phyloP scores from a whole-genome alignment of 148 eudicot species.

The Arbutus unedo region DNA sequence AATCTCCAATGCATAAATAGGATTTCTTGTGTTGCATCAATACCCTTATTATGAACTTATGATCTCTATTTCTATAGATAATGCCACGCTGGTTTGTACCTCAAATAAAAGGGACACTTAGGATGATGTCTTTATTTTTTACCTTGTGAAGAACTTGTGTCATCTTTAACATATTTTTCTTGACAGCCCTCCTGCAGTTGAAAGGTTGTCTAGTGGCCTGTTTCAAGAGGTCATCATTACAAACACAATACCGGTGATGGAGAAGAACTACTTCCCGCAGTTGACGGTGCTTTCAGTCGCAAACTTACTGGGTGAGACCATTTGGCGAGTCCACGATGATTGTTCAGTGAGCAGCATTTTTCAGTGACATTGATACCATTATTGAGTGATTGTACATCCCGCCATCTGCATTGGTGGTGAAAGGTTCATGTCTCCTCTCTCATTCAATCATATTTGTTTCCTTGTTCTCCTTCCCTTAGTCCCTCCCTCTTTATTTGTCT shows the following conservation, averaged over 20 bases:
- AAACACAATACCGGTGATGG: conserved; percentile 55
- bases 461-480: background rate
- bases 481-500: background rate
- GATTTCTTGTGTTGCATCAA: background rate
- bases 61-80: background rate
- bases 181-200: conserved; percentile 69
- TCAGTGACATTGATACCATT: conserved; percentile 28
- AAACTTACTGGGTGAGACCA: conserved; percentile 65
- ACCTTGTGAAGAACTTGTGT: background rate
- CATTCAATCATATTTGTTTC: background rate
- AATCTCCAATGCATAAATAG: background rate
- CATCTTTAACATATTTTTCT: background rate
- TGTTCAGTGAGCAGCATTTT: conserved; percentile 71
- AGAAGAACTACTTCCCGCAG: conserved; percentile 61
- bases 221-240: conserved; percentile 69
- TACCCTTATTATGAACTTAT: no score
- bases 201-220: conserved; percentile 65
- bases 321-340: conserved; percentile 72
- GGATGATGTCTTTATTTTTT: background rate
- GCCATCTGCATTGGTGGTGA: background rate
- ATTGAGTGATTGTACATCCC: background rate
- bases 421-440: background rate
- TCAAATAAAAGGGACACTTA: background rate
- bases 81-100: background rate
- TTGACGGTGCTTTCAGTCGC: conserved; percentile 67